Evolutionary conservation across 352 stramenopile genomes (phyloP), one percentile per base, ranked within the genome.

Genomic region (Globisporangium emineosum): DNA sequence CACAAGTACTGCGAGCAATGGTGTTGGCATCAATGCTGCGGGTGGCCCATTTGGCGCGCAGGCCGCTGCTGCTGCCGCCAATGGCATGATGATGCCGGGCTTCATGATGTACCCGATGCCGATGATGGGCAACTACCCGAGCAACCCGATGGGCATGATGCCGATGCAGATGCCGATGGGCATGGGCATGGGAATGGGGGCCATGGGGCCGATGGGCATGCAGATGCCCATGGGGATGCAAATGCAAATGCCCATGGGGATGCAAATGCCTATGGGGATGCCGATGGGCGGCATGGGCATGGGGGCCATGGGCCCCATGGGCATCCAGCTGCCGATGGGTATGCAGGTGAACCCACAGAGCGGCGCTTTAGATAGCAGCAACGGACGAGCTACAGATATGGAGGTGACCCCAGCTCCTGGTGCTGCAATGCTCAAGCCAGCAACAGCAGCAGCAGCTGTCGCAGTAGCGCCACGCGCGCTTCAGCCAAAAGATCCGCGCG

Each of bases 81-180:
- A 21, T 21, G 73, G 72, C 62, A 90, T 92, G 81, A 88, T 90
- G 80, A 83, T 91, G 71, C 86, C 86, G 25, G 79, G 83, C 32
- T 92, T 94, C 59, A 87, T 94, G 76, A 90, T 93, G 83, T 92
- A 91, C 59, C 70, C 79, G 54, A 82, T 85, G 73, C 79, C 75
- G 30, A 91, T 93, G 82, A 89, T 93, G 80, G 77, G 77, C 57
- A 84, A 80, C 58, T 84, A 75, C 29, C 68, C 81, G 32, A 65
- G 71, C 64, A 64, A 68, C 42, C 50, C 73, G 1, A 78, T 81
- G 73, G 67, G 72, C 4, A 77, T 77, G 69, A 75, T 79, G 73
- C 73, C 70, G 32, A 75, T 86, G 71, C 63, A 66, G 52, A 53
- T 73, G 30, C 67, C 57, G 10, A 70, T 67, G 30, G 67, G 72